Base-by-base conservation (phyloP, 2,329 filamentous ascomycete genomes). In the Cercospora citrullina region DNA sequence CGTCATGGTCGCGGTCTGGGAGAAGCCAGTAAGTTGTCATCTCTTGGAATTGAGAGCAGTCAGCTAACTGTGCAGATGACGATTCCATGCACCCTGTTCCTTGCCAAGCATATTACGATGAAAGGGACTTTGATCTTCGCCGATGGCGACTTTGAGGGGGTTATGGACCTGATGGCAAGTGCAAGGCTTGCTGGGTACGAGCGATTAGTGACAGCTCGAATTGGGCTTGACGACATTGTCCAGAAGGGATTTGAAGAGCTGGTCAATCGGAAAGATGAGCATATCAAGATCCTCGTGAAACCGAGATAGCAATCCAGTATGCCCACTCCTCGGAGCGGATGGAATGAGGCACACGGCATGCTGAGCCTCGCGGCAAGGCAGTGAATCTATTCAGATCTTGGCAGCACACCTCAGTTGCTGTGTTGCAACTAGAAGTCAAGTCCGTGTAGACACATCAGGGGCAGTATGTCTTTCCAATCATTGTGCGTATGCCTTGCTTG, bases 391-490 rank as follows among this genome's bases (percentile, higher is more conserved):
- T n/a, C 36, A 42, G 45, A 51, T 23, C 45, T 21, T 51, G 21
- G 18, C 36, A 42, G 36, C 36, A 42, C 36, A n/a, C 16, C 36
- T 42, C 36, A 4, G 45, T 23, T 26, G 45, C 10, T 26, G 45
- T 51, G 10, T 23, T 23, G 4, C 45, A 51, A 23, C 45, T 51
- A 23, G 45, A 51, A 14, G 45, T 51, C 45, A 26, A 23, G 10
- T 23, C 18, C 21, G 12, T 21, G 21, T 23, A 23, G 45, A 23
- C 18, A 51, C 2, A 51, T 12, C 45, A 21, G 10, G 21, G 18
- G 14, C 18, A 62, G 60, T 71, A 72, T 28, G 70, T 93, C 12
- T 92, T 91, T 75, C 91, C 91, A 1, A 87, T 93, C 48, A 82
- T 92, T 6, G 90, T 36, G 12, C 31, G 31, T 36, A 14, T 36